These are phyloP conservation scores for Coemansia sp. DNA, from an alignment of 192 early-diverging fungal species.

Conservation along the genomic window DNA sequence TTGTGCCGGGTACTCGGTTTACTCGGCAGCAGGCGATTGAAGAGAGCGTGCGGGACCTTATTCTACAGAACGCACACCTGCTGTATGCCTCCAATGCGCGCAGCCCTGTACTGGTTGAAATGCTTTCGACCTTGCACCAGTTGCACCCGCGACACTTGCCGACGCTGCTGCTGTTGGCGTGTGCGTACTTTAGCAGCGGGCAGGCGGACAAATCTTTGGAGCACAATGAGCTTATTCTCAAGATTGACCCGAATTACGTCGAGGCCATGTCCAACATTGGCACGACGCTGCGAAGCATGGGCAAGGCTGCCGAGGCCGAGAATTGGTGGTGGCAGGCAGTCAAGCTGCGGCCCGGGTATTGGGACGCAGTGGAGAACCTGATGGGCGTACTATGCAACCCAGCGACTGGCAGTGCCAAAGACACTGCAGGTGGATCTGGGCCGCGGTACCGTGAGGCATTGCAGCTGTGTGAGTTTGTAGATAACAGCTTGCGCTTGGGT, in stretches of 20 bases:
- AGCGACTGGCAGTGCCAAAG: not conserved
- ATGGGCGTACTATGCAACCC: constrained; percentile 71
- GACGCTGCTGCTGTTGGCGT: constrained; percentile 81
- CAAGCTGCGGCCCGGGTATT: constrained; percentile 80
- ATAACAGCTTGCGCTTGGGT: constrained; percentile 56
- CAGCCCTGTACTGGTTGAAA: constrained; percentile 54
- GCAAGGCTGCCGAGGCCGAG: constrained; percentile 71
- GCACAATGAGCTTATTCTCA: constrained; percentile 81
- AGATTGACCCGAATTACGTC: constrained; percentile 79
- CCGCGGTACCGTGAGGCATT: constrained; percentile 77
- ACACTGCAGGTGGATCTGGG: constrained; percentile 2
- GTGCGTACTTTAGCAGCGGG: constrained; percentile 79
- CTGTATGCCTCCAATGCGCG: constrained; percentile 59
- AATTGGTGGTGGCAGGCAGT: constrained; percentile 83
- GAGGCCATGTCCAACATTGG: constrained; percentile 92
- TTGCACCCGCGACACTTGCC: constrained; percentile 69
- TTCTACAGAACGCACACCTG: constrained; percentile 61
- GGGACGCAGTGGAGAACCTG: constrained; percentile 89
- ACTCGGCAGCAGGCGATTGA: constrained; percentile 24
- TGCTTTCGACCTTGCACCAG: constrained; percentile 55
- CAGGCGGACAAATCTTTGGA: constrained; percentile 68
- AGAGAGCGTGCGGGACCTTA: constrained; percentile 54
- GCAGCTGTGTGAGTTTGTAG: constrained; percentile 77
- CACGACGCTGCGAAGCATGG: constrained; percentile 80
- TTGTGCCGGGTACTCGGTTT: constrained; percentile 46